Evolutionary conservation across 805 yeast species (phyloP).

Genomic region (Priceomyces carsonii): DNA sequence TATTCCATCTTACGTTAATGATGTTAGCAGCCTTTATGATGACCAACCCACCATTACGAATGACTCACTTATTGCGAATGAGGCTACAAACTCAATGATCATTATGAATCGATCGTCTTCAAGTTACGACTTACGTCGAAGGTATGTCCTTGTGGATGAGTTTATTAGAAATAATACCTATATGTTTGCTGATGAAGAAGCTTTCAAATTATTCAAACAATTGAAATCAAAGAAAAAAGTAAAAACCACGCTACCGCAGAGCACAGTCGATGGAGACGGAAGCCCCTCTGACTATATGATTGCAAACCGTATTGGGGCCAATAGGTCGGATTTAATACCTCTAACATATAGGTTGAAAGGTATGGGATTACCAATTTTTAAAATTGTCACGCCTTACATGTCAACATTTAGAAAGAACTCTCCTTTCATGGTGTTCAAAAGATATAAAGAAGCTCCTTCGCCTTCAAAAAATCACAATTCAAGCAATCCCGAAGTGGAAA

Average conservation of each 20-base stretch:
- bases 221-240: slow-evolving; percentile 22
- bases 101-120: slow-evolving; percentile 23
- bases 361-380: slow-evolving; percentile 38
- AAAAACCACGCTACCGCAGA: slow-evolving; percentile 18
- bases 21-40: slow-evolving; percentile 12
- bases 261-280: neutral
- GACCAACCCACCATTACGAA: slow-evolving; percentile 23
- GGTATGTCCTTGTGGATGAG: slow-evolving; percentile 31
- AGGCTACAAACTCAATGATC: slow-evolving; percentile 3
- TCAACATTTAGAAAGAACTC: slow-evolving; percentile 33
- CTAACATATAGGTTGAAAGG: slow-evolving; percentile 31
- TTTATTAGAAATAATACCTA: slow-evolving; percentile 27
- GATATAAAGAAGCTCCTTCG: slow-evolving; percentile 30
- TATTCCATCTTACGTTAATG: neutral
- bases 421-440: slow-evolving; percentile 34
- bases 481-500: slow-evolving; percentile 5
- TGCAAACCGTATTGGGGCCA: slow-evolving; percentile 17
- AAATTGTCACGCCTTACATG: slow-evolving; percentile 36
- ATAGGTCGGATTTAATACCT: slow-evolving; percentile 33
- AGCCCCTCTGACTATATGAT: neutral
- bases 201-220: slow-evolving; percentile 29
- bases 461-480: slow-evolving; percentile 15
- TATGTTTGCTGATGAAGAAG: slow-evolving; percentile 30
- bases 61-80: slow-evolving; percentile 13
- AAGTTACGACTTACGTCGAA: slow-evolving; percentile 28